Conservation (phyloP, 1,139 yeast genomes). For the Suhomyces chickasaworum region DNA sequence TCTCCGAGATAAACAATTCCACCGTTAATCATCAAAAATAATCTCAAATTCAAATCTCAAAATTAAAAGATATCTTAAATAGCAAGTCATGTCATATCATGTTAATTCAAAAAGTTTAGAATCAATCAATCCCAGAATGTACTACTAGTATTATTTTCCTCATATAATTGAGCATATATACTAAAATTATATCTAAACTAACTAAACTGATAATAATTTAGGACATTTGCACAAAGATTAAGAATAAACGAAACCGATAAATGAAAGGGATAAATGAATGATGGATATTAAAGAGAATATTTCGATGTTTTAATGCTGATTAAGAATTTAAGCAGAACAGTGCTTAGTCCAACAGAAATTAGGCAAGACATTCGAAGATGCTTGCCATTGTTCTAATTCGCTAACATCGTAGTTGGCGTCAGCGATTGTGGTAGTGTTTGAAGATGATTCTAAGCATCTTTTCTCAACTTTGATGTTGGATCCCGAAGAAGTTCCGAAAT, state of each 20-base stretch:
- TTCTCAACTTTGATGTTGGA: conserved; percentile 13
- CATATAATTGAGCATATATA: conserved; percentile 9
- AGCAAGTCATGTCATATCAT: too few relatives aligned
- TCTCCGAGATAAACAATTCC: neutral
- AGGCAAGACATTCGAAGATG: conserved; percentile 26
- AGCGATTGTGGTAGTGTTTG: conserved; percentile 18
- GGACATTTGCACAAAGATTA: conserved; percentile 5
- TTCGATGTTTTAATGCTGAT: conserved; percentile 1
- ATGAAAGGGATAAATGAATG: neutral
- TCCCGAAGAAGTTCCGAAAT: conserved; percentile 13
- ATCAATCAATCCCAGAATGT: too few relatives aligned
- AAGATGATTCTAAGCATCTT: conserved; percentile 11
- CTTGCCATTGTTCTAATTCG: conserved; percentile 21
- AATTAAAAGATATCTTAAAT: too few relatives aligned
- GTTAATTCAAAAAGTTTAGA: too few relatives aligned
- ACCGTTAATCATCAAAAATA: neutral
- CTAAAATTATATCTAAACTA: conserved; percentile 13
- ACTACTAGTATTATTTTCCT: neutral
- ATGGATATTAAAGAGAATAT: neutral
- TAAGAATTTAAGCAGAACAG: conserved; percentile 9
- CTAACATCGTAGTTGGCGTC: conserved; percentile 21
- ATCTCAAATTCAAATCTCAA: neutral
- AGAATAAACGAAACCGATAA: conserved; percentile 6
- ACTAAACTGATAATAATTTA: conserved; percentile 12
- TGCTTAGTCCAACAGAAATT: conserved; percentile 32